phyloP scores from a whole-genome alignment of 805 yeast species.

The Ogataea pilisensis region DNA sequence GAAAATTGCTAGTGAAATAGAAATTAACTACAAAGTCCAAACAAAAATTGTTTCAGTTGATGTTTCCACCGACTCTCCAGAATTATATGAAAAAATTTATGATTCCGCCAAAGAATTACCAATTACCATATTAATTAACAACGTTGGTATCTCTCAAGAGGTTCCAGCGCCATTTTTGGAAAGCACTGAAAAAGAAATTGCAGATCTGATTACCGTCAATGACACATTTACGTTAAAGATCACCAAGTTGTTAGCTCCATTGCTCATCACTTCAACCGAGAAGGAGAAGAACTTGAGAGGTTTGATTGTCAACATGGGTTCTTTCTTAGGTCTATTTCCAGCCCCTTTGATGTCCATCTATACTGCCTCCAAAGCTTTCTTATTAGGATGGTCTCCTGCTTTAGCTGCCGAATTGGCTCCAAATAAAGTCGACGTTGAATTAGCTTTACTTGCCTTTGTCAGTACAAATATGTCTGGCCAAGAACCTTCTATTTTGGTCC shows the following conservation, averaged over 20 bases:
- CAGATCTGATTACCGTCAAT: constrained; percentile 79
- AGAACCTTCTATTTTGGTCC: constrained; percentile 68
- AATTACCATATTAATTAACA: constrained; percentile 77
- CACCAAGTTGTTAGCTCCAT: constrained; percentile 20
- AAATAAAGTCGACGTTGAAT: constrained; percentile 76
- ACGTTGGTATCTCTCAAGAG: constrained; percentile 91
- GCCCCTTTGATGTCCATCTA: constrained; percentile 90
- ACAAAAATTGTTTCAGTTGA: constrained; percentile 74
- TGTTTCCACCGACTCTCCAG: constrained; percentile 65
- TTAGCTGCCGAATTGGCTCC: constrained; percentile 77
- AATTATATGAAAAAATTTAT: constrained; percentile 51
- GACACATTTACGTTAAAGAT: constrained; percentile 76
- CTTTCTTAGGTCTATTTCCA: constrained; percentile 92
- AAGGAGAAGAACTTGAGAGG: constrained; percentile 48
- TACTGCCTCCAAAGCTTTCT: constrained; percentile 93
- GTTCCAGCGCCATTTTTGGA: constrained; percentile 92
- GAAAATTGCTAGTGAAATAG: constrained; percentile 57
- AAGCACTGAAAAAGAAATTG: constrained; percentile 69
- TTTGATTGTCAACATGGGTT: constrained; percentile 89
- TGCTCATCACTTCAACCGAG: not conserved
- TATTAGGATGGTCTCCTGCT: constrained; percentile 89
- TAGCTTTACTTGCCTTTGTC: constrained; percentile 82
- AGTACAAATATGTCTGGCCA: constrained; percentile 95
- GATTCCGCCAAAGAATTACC: constrained; percentile 48
- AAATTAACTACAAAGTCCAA: constrained; percentile 52